Evolutionary conservation across 768 basidiomycete genomes (phyloP), one percentile per base, ranked within the genome.

Genomic region (Phylloporus sp.): DNA sequence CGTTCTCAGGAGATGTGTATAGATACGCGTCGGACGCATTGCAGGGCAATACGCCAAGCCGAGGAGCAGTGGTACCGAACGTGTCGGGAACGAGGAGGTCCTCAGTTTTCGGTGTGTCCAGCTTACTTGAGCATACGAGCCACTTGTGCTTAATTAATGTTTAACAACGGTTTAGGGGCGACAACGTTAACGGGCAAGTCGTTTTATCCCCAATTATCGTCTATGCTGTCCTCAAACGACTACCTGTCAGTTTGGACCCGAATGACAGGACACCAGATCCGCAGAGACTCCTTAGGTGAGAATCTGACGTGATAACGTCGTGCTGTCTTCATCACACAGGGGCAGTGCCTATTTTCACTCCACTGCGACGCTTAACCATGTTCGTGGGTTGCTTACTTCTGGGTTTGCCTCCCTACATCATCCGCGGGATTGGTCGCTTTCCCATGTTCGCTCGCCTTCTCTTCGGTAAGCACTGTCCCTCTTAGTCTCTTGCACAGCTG

Each of bases 41-140:
- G 97, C 95, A 1, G 95, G 95, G 0, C 95, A 97, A 67, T 97
- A 95, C 59, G 94, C 95, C 15, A 97, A 95, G 67, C 97, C 95
- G 2, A 79, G 95, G 49, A 91, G 88, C 62, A 94, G 88, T 62
- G 72, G 75, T 11, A 90, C 80, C 12, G 95, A 99, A 68, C 82
- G 77, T 53, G 76, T 95, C 9, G 84, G 81, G 15, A 86, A 84
- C 43, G 79, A 74, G 28, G 81, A 91, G 58, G 87, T 97, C 0
- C 70, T 86, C 45, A 95, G 89, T 66, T 98, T 97, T 69, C 79
- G 91, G 91, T 90, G 50, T 16, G 80, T 68, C n/a, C 31, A 5
- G 6, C 7, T 34, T 39, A 24, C 35, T 28, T 23, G 43, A 46
- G 32, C 15, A 16, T 16, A n/a, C 11, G 24, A 22, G 12, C 13